Base-by-base conservation (phyloP, 176 grass and related monocot genomes). In the Coix lacrymajobi region DNA sequence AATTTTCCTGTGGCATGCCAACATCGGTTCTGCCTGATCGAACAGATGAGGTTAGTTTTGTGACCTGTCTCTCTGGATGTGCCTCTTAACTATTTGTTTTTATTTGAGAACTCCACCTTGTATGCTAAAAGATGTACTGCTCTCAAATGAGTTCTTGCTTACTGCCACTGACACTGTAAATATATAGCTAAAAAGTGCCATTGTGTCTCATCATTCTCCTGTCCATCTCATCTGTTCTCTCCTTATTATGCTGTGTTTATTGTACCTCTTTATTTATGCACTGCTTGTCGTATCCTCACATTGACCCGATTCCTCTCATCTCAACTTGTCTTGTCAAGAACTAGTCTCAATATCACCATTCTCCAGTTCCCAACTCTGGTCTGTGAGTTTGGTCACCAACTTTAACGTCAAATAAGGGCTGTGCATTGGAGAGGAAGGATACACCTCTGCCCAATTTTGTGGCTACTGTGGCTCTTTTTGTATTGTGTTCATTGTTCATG, bases 1-100 rank as follows among this genome's bases (percentile, higher is more conserved):
- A 98, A 84, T 98, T 86, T 89, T 91, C 86, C 43, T 89, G 71
- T 77, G 88, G 90, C 38, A 70, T 82, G 70, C 70, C 94, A 37
- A 65, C 83, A 78, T 81, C 79, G 39, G 74, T 51, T 81, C 81
- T 88, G 61, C 46, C 78, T 83, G 87, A 85, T 77, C 51, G 84
- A 43, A 88, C 68, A 40, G 89, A 98, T 78, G 92, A 98, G 87
- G 96, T 95, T 71, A 32, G 79, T 86, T 37, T 77, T 74, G 33
- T 65, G 16, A 89, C 79, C 48, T 81, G 11, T 80, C 13, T 75
- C 66, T 62, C 49, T 86, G 33, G 26, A 58, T 33, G 11, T 81
- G 36, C 72, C 34, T 54, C n/a, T 32, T 77, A 71, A 56, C 0
- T 70, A 30, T 16, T 81, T 71, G 5, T 71, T 81, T 81, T 26